Percentiles rank a stretch among this genome's conserved stretches.
These are phyloP conservation scores for Candida hungchunana DNA, from an alignment of 805 yeast species.

Conservation along the genomic window DNA sequence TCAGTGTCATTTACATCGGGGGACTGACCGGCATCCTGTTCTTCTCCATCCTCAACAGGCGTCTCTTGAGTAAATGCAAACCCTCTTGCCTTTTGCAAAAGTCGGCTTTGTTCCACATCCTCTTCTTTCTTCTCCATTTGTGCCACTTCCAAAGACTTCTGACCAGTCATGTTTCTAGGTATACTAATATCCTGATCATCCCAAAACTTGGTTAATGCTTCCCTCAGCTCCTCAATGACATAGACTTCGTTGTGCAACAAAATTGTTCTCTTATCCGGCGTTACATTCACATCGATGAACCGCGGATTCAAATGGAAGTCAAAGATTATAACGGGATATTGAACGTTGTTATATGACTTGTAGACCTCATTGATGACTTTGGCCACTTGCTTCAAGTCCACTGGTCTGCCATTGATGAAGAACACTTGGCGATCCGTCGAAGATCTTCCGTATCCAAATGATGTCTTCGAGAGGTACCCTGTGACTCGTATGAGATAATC, in stretches of 20 bases:
- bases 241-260: slow-evolving; percentile 60
- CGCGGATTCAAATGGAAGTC: slow-evolving; percentile 51
- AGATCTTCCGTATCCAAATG: slow-evolving; percentile 75
- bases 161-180: slow-evolving; percentile 22
- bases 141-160: slow-evolving; percentile 9
- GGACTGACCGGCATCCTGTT: not conserved
- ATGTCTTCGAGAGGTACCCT: slow-evolving; percentile 72
- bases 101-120: not conserved
- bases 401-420: slow-evolving; percentile 75
- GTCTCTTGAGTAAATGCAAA: slow-evolving; percentile 6
- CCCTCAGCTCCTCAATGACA: slow-evolving; percentile 53
- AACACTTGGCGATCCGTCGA: slow-evolving; percentile 71
- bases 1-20: slow-evolving; percentile 5
- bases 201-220: slow-evolving; percentile 45
- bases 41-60: slow-evolving; percentile 5
- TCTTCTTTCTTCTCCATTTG: slow-evolving; percentile 8
- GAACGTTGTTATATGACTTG: slow-evolving; percentile 64
- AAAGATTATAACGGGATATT: slow-evolving; percentile 65
- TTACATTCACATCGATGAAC: slow-evolving; percentile 76
- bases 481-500: slow-evolving; percentile 35
- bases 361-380: slow-evolving; percentile 71
- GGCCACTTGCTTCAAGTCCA: slow-evolving; percentile 47
- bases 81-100: slow-evolving; percentile 4
- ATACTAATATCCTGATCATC: slow-evolving; percentile 32
- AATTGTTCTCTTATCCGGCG: slow-evolving; percentile 84